phyloP scores from a whole-genome alignment of 2,329 filamentous ascomycete species.

The Colletotrichum theobromicola region DNA sequence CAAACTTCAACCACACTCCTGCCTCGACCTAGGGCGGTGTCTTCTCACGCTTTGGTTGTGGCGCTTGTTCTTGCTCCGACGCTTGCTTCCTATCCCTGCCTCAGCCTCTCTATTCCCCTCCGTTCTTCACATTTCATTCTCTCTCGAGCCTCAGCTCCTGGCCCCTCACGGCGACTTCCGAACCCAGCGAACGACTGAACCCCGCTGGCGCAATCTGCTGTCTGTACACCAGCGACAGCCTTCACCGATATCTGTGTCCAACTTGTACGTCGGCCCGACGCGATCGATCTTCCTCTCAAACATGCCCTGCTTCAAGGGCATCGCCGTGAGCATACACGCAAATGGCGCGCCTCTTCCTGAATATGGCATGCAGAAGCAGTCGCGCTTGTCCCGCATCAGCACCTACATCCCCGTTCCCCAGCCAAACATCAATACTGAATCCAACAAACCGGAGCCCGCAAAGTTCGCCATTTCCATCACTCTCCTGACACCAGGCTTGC shows the following conservation, averaged over 20 bases:
- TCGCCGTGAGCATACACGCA: conserved; percentile 95
- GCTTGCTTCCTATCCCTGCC: neutral
- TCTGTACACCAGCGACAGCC: neutral
- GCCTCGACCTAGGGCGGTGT: neutral
- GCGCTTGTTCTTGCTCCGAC: neutral
- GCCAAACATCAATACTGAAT: conserved; percentile 68
- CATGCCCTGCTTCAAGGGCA: conserved; percentile 98
- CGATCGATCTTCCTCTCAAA: conserved; percentile 30
- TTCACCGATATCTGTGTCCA: neutral
- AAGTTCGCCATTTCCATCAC: conserved; percentile 99
- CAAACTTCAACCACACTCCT: neutral
- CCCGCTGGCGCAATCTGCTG: neutral
- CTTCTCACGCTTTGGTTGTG: neutral
- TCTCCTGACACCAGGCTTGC: conserved; percentile 83
- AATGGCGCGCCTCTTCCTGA: conserved; percentile 83
- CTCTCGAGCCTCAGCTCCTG: neutral
- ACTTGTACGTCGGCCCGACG: neutral
- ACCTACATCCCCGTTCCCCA: conserved; percentile 96
- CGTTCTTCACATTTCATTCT: neutral
- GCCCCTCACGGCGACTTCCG: neutral
- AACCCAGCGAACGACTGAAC: neutral
- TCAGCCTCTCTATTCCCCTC: neutral
- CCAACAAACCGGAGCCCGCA: conserved; percentile 85
- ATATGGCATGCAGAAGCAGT: conserved; percentile 94
- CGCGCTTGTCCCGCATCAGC: conserved; percentile 88